phyloP scores from a whole-genome alignment of 495 filamentous ascomycete genomes.

The Corynascus novoguineensis region DNA sequence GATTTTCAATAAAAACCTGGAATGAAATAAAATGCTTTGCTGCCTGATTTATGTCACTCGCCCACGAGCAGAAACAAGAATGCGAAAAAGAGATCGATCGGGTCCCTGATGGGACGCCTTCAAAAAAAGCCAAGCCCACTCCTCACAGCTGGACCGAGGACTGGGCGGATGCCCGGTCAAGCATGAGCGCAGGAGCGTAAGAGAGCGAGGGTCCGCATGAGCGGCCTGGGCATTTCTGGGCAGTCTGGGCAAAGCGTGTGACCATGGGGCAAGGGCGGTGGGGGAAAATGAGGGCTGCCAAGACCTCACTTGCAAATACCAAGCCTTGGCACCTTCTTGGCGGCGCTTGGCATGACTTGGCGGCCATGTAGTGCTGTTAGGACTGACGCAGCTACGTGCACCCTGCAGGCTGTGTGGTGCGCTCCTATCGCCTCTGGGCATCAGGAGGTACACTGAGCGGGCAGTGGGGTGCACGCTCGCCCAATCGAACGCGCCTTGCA shows the following conservation, averaged over 20 bases:
- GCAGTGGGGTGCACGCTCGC: constrained; percentile 9
- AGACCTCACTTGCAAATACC: constrained; percentile 28
- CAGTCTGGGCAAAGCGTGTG: constrained; percentile 22
- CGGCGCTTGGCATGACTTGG: constrained; percentile 25
- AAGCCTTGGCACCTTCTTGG: constrained; percentile 28
- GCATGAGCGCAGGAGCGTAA: constrained; percentile 5
- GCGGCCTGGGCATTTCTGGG: constrained; percentile 8
- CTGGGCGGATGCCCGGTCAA: constrained; percentile 8
- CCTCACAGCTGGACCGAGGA: constrained; percentile 4
- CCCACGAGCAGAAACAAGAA: too few species aligned
- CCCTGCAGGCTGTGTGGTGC: background rate
- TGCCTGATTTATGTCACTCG: too few species aligned
- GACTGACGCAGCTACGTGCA: background rate
- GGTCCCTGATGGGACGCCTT: background rate
- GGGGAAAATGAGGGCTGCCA: constrained; percentile 23
- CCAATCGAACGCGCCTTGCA: constrained; percentile 27
- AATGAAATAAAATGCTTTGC: too few species aligned
- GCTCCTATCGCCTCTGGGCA: background rate
- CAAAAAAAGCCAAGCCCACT: background rate
- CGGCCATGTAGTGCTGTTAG: constrained; percentile 25
- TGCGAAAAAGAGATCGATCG: background rate
- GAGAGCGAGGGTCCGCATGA: background rate
- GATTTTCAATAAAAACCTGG: too few species aligned
- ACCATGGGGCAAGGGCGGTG: constrained; percentile 19
- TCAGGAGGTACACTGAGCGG: constrained; percentile 24